These are phyloP conservation scores for Pichia pseudocactophila DNA, from an alignment of 805 yeast genomes.

Conservation along the genomic window DNA sequence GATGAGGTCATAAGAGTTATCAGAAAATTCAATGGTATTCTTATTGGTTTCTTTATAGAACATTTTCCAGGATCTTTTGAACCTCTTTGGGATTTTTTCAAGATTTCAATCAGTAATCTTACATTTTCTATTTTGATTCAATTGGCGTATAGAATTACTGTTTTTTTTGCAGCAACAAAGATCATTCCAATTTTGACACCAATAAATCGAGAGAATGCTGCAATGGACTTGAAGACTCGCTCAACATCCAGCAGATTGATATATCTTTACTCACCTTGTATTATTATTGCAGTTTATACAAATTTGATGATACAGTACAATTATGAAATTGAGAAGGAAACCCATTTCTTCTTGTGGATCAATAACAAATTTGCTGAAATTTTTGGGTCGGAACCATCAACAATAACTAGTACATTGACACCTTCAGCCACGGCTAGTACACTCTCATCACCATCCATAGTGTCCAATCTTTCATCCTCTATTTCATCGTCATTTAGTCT, in stretches of 20 bases:
- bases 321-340: constrained; percentile 59
- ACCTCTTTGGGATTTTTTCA: constrained; percentile 45
- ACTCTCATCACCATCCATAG: background rate
- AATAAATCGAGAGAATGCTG: constrained; percentile 10
- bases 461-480: background rate
- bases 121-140: constrained; percentile 77
- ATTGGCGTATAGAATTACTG: constrained; percentile 75
- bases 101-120: constrained; percentile 48
- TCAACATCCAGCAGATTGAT: constrained; percentile 42
- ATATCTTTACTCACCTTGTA: constrained; percentile 88
- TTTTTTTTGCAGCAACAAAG: constrained; percentile 84
- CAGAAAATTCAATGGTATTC: constrained; percentile 20
- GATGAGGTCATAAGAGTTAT: constrained; percentile 13
- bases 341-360: constrained; percentile 27
- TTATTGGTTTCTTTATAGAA: constrained; percentile 37
- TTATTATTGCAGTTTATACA: constrained; percentile 90
- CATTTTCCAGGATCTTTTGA: constrained; percentile 45
- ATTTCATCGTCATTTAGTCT: no score
- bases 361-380: constrained; percentile 14
- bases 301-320: constrained; percentile 87
- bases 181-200: constrained; percentile 60
- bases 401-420: constrained; percentile 1
- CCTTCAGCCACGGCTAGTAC: background rate
- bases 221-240: constrained; percentile 3
- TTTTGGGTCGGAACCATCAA: constrained; percentile 8